Evolutionary conservation across 2,329 filamentous ascomycete genomes (phyloP).

Genomic region (Neocucurbitaria cava): DNA sequence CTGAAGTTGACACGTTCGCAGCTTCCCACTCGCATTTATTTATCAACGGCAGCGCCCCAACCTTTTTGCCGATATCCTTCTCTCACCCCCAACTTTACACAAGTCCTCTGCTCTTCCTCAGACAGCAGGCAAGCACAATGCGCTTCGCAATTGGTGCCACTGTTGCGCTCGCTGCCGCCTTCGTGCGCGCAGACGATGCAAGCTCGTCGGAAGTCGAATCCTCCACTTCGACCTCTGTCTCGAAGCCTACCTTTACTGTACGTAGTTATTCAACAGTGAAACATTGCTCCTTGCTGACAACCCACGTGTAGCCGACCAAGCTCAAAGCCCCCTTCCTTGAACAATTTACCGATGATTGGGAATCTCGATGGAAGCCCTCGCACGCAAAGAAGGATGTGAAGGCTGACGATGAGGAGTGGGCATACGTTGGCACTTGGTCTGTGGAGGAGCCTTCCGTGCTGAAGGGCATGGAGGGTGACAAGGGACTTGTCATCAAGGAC

Average conservation of each 20-base stretch:
- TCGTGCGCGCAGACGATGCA: constrained; percentile 71
- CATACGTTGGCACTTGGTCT: constrained; percentile 94
- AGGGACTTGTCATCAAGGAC: constrained; percentile 98
- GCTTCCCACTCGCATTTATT: constrained; percentile 32
- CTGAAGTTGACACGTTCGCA: constrained; percentile 29
- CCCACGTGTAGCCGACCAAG: constrained; percentile 72
- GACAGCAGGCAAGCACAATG: constrained; percentile 46
- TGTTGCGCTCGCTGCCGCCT: constrained; percentile 72
- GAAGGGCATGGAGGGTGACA: constrained; percentile 93
- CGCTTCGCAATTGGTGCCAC: constrained; percentile 77
- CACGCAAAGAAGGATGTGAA: constrained; percentile 93
- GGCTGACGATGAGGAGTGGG: constrained; percentile 86
- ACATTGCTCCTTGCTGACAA: constrained; percentile 20
- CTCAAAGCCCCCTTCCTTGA: constrained; percentile 95
- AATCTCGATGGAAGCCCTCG: constrained; percentile 89
- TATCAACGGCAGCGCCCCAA: constrained; percentile 32
- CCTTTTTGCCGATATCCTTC: constrained; percentile 15
- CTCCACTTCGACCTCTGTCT: constrained; percentile 65
- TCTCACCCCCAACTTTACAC: constrained; percentile 22
- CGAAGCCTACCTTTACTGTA: constrained; percentile 88
- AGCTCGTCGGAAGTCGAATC: constrained; percentile 56
- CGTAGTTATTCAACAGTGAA: constrained; percentile 49
- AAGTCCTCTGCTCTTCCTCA: constrained; percentile 40
- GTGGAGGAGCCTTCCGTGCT: constrained; percentile 92
- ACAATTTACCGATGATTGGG: constrained; percentile 98